Evolutionary conservation across 306 rosid species (phyloP).

Genomic region (Morella rubra): DNA sequence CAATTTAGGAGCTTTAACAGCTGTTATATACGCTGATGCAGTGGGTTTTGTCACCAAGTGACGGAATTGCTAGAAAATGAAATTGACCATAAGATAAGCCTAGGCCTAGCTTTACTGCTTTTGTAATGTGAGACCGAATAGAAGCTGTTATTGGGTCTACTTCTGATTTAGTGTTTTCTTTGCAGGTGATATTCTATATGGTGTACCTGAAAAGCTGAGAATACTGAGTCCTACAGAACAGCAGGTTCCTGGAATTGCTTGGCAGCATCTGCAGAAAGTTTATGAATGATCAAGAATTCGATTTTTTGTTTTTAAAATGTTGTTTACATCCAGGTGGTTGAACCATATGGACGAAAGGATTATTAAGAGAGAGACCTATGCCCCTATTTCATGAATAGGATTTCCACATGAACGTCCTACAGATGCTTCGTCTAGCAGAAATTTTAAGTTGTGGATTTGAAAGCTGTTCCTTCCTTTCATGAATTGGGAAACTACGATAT

Average conservation of each 20-base stretch:
- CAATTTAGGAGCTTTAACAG: neutral
- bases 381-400: neutral
- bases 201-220: neutral
- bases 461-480: neutral
- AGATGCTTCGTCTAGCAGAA: neutral
- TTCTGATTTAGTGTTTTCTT: conserved; percentile 1
- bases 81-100: conserved; percentile 6
- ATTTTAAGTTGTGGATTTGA: neutral
- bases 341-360: neutral
- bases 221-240: conserved; percentile 12
- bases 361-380: neutral
- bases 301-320: neutral
- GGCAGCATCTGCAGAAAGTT: conserved; percentile 6
- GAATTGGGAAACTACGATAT: neutral
- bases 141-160: neutral
- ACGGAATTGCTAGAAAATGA: neutral
- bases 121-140: neutral
- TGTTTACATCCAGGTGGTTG: neutral
- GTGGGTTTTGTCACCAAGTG: neutral
- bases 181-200: conserved; percentile 6
- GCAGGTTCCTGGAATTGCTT: conserved; percentile 9
- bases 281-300: conserved; percentile 2
- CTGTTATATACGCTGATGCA: neutral
- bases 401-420: neutral
- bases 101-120: neutral